These are phyloP conservation scores for Neobulgaria alba DNA, from an alignment of 2,329 filamentous ascomycete species.

Conservation along the genomic window DNA sequence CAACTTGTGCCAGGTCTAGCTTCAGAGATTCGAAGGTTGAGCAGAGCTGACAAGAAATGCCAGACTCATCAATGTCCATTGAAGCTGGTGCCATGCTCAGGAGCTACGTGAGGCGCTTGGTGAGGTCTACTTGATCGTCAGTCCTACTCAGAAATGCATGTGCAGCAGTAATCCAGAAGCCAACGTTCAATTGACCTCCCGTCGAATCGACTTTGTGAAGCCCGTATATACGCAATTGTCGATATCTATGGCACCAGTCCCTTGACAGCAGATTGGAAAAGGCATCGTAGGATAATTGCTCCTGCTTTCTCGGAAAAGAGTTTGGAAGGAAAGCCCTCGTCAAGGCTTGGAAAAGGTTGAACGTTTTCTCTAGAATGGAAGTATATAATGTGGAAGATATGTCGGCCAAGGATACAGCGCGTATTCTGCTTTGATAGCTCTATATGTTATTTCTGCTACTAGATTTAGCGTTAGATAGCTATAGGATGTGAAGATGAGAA, in stretches of 20 bases:
- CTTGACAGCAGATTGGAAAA: conserved; percentile 27
- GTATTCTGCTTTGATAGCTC: conserved; percentile 41
- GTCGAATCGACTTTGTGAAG: conserved; percentile 22
- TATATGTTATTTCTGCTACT: conserved; percentile 46
- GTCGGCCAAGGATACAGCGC: conserved; percentile 33
- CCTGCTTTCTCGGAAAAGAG: conserved; percentile 36
- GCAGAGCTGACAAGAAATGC: neutral
- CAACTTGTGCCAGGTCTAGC: neutral
- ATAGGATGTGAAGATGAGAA: conserved; percentile 33
- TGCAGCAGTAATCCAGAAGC: conserved; percentile 17
- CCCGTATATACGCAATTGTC: conserved; percentile 17
- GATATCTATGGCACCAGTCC: conserved; percentile 27
- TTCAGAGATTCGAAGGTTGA: neutral
- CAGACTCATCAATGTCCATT: neutral
- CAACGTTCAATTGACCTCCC: conserved; percentile 16
- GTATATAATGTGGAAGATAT: conserved; percentile 10
- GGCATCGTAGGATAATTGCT: conserved; percentile 27
- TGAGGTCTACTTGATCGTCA: conserved; percentile 20
- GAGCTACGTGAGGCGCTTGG: neutral
- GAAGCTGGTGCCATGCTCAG: neutral
- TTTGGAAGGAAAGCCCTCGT: conserved; percentile 38
- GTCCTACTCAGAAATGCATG: conserved; percentile 13
- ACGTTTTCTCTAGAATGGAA: conserved; percentile 25
- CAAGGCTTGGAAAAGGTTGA: conserved; percentile 37
- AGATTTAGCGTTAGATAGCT: conserved; percentile 36